A percentile compares a stretch with the other conserved stretches of the same genome.
These are phyloP conservation scores for Tephrocybe sp. DNA, from an alignment of 768 basidiomycete genomes.

Conservation along the genomic window DNA sequence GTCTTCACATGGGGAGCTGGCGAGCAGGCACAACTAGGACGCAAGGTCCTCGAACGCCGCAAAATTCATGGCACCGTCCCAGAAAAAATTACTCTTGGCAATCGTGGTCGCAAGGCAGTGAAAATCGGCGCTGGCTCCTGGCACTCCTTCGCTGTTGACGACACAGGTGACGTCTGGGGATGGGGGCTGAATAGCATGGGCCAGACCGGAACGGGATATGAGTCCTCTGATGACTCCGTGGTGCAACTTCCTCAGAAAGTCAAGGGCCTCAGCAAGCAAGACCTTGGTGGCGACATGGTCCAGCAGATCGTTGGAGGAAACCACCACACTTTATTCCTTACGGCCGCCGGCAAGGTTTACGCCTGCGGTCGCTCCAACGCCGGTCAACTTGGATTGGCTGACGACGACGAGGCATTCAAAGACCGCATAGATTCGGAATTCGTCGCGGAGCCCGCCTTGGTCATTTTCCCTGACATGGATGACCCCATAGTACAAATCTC, in stretches of 20 bases:
- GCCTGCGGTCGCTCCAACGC: conserved; percentile 85
- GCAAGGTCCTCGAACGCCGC: conserved; percentile 84
- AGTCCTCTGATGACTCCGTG: conserved; percentile 44
- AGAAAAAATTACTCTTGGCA: conserved; percentile 79
- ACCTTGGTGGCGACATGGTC: conserved; percentile 60
- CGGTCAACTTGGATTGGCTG: conserved; percentile 77
- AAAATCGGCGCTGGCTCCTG: conserved; percentile 78
- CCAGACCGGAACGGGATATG: conserved; percentile 66
- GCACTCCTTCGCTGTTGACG: conserved; percentile 90
- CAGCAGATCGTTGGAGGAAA: conserved; percentile 80
- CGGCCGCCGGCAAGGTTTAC: conserved; percentile 79
- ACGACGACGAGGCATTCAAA: conserved; percentile 68
- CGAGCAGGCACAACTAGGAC: conserved; percentile 88
- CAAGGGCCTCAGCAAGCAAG: conserved; percentile 57
- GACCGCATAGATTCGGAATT: conserved; percentile 57
- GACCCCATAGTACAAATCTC: conserved; percentile 69
- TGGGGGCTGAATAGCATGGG: conserved; percentile 97
- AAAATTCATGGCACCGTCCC: conserved; percentile 89
- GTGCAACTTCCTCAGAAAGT: conserved; percentile 67
- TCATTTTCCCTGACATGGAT: conserved; percentile 60
- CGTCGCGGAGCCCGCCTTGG: conserved; percentile 61
- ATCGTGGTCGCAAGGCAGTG: conserved; percentile 56
- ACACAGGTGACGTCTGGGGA: conserved; percentile 81
- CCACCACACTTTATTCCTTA: conserved; percentile 90
- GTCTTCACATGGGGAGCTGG: conserved; percentile 91